phyloP scores from a whole-genome alignment of 73 alveolate genomes.

The Loxodes magnus region DNA sequence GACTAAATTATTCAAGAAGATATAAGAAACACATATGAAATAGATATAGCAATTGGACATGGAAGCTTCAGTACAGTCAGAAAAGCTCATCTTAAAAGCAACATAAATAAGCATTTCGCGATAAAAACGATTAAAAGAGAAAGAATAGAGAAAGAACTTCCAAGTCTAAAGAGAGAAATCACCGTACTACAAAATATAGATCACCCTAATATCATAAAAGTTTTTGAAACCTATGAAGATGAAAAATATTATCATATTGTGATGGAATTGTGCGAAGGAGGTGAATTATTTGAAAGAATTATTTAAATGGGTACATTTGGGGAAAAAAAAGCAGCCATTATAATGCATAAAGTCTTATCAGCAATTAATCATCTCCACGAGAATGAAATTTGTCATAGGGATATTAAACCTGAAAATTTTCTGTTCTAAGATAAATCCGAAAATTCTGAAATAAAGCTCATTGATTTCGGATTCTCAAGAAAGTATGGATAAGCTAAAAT shows the following conservation, averaged over 20 bases:
- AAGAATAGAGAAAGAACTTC: slow-evolving; percentile 26
- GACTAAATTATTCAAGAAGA: too few relatives aligned
- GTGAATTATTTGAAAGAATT: slow-evolving; percentile 45
- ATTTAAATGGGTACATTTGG: neutral
- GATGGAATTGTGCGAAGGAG: slow-evolving; percentile 79
- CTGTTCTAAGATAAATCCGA: slow-evolving; percentile 56
- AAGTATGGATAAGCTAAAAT: slow-evolving; percentile 17
- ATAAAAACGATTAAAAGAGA: slow-evolving; percentile 14
- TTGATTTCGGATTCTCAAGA: slow-evolving; percentile 88
- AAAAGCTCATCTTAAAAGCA: neutral
- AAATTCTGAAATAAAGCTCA: slow-evolving; percentile 76
- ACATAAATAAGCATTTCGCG: neutral
- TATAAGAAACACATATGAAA: too few relatives aligned
- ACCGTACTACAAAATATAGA: slow-evolving; percentile 55
- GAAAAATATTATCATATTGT: slow-evolving; percentile 66
- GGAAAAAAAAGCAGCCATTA: slow-evolving; percentile 6
- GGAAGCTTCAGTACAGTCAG: slow-evolving; percentile 12
- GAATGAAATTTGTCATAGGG: slow-evolving; percentile 85
- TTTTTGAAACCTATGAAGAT: slow-evolving; percentile 80
- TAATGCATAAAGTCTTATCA: slow-evolving; percentile 33
- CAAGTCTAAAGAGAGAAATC: slow-evolving; percentile 58
- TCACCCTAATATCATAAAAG: slow-evolving; percentile 75
- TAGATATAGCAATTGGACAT: slow-evolving; percentile 6
- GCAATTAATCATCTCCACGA: slow-evolving; percentile 88
- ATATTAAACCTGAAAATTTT: slow-evolving; percentile 93